phyloP scores from a whole-genome alignment of 805 yeast species.

The Candida vaughaniae region DNA sequence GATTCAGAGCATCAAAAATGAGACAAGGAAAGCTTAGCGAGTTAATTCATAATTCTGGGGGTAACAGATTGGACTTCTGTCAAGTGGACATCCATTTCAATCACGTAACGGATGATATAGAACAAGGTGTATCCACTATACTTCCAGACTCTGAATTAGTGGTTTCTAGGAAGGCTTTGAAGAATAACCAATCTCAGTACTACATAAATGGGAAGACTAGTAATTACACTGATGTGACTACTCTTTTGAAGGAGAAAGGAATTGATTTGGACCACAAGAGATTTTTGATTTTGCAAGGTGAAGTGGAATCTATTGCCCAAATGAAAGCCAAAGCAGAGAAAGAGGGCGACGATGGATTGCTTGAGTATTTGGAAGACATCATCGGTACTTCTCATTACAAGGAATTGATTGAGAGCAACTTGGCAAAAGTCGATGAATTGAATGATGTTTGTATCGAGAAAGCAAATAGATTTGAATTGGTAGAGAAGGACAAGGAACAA shows the following conservation, averaged over 20 bases:
- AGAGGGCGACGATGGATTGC: conserved; percentile 87
- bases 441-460: conserved; percentile 82
- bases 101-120: conserved; percentile 58
- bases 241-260: conserved; percentile 72
- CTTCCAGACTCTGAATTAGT: conserved; percentile 59
- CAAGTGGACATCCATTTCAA: conserved; percentile 89
- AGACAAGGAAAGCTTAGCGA: conserved; percentile 93
- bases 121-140: conserved; percentile 23
- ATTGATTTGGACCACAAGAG: conserved; percentile 94
- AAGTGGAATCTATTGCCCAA: conserved; percentile 96
- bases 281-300: conserved; percentile 94
- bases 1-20: conserved; percentile 95
- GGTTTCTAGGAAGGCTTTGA: conserved; percentile 76
- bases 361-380: conserved; percentile 94
- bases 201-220: conserved; percentile 69
- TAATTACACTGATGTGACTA: conserved; percentile 76
- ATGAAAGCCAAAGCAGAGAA: conserved; percentile 97
- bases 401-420: conserved; percentile 63
- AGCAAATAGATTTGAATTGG: conserved; percentile 74
- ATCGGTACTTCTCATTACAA: conserved; percentile 92
- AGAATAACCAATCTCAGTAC: conserved; percentile 76
- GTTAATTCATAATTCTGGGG: conserved; percentile 86
- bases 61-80: conserved; percentile 61
- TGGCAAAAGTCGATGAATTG: conserved; percentile 62
- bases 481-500: conserved; percentile 67